Base-by-base conservation (phyloP, 345 rosid genomes). In the Moringa oleifera region DNA sequence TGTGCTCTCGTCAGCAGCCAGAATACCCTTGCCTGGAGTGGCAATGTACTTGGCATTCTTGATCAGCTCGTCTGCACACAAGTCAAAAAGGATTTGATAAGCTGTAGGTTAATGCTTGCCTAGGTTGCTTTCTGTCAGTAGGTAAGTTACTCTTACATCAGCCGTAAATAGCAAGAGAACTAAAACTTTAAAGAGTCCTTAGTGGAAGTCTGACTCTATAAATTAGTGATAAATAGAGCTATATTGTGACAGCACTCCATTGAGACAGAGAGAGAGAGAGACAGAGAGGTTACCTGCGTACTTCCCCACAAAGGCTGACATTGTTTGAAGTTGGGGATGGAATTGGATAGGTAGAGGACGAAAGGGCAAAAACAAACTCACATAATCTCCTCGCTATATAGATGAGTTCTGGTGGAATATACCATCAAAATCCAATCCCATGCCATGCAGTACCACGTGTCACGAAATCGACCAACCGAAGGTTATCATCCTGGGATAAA, bases 1-100 rank as follows among this genome's bases (percentile, higher is more conserved):
- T 0, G 96, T 93, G 80, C 97, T 93, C 85, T 90, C 97, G 22
- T 93, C 97, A 4, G 98, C 98, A 0, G 98, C 98, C 73, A 93
- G 66, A 54, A 93, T 93, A 7, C 97, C 98, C 67, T 90, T 93
- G 57, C 97, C 97, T 0, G 97, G 94, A 0, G 94, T 84, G 66
- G 97, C 98, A 51, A 93, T 93, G 84, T 80, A 83, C 81, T 84
- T 90, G 71, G 98, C 96, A 1, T 79, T 90, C 96, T 84, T 80
- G 71, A 90, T 84, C 59, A 93, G 78, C 79, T 93, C 97, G 71
- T 93, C 97, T 90, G 84, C 11, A 11, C 37, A 11, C 11, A 33
- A 33, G 11, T 22, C 7, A 49, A 49, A 49, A 49, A 15, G 52
- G 52, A 49, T 15, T 15, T 3, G 4, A 59, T 61, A 56, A 37